Conservation (phyloP, 140 eudicot genomes). For the Anethum foeniculum region DNA sequence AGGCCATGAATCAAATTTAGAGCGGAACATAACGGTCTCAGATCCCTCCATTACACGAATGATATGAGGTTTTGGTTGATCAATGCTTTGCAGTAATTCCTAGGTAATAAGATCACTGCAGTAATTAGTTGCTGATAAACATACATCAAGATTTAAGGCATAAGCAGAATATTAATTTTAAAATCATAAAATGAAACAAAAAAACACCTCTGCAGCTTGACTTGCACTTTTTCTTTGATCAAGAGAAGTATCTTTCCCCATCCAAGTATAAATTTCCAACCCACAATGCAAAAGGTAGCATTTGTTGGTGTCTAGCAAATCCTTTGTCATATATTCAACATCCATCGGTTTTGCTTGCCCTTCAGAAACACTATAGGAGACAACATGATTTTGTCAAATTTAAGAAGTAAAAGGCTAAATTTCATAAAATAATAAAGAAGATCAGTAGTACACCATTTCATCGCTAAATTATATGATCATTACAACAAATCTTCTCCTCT, state of each 20-base stretch:
- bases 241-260: constrained; percentile 82
- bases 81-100: constrained; percentile 56
- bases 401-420: background rate
- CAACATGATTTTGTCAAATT: constrained; percentile 24
- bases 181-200: constrained; percentile 4
- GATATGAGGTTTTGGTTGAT: constrained; percentile 53
- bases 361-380: constrained; percentile 59
- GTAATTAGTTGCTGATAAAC: constrained; percentile 12
- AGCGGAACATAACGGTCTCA: constrained; percentile 75
- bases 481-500: background rate
- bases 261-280: constrained; percentile 79
- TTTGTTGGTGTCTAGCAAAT: constrained; percentile 62
- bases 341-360: constrained; percentile 63
- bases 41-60: constrained; percentile 86
- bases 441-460: background rate
- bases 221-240: constrained; percentile 83
- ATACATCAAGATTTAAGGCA: constrained; percentile 2
- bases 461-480: background rate
- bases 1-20: constrained; percentile 87
- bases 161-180: background rate
- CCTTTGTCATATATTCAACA: constrained; percentile 64
- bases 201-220: constrained; percentile 71
- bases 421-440: background rate
- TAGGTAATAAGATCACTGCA: constrained; percentile 21
- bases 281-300: constrained; percentile 83